phyloP scores from a whole-genome alignment of 1,284 basidiomycete species.

The Pseudozyma pruni region DNA sequence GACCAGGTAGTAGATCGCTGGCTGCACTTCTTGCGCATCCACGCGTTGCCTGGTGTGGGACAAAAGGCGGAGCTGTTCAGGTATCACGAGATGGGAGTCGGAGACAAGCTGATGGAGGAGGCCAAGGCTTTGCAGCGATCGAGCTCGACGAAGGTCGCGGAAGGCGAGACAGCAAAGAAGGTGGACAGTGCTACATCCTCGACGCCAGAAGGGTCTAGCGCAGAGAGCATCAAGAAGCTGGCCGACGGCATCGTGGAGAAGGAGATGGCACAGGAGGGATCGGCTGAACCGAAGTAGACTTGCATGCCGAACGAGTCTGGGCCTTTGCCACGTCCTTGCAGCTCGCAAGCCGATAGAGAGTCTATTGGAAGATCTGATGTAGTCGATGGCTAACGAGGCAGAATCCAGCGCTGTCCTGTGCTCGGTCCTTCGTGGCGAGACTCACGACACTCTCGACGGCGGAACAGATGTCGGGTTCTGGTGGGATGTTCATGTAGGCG shows the following conservation, averaged over 20 bases:
- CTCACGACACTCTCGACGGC: too few relatives aligned
- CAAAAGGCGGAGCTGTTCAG: conserved; percentile 81
- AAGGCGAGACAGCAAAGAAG: neutral
- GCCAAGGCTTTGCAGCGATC: conserved; percentile 31
- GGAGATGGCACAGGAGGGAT: conserved; percentile 34
- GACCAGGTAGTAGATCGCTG: conserved; percentile 81
- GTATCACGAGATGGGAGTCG: conserved; percentile 39
- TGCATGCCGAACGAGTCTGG: too few relatives aligned
- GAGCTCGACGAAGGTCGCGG: neutral
- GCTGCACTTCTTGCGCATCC: conserved; percentile 81
- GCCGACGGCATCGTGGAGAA: conserved; percentile 45
- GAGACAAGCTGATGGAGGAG: conserved; percentile 44
- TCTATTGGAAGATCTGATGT: too few relatives aligned
- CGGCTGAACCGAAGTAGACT: conserved; percentile 21
- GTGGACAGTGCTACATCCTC: neutral
- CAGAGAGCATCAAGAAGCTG: conserved; percentile 38
- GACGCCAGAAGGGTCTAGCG: conserved; percentile 6
- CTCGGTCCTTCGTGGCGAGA: too few relatives aligned
- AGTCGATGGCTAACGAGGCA: too few relatives aligned
- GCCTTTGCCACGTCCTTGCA: too few relatives aligned
- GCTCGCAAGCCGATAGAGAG: too few relatives aligned
- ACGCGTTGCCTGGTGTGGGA: conserved; percentile 86
- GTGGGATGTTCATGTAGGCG: too few relatives aligned
- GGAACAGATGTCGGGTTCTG: too few relatives aligned
- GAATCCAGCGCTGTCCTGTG: too few relatives aligned